Percentiles rank a stretch among this genome's conserved stretches.
Evolutionary conservation across 768 basidiomycete species (phyloP).

Genomic region (Mycena albidolilacea): DNA sequence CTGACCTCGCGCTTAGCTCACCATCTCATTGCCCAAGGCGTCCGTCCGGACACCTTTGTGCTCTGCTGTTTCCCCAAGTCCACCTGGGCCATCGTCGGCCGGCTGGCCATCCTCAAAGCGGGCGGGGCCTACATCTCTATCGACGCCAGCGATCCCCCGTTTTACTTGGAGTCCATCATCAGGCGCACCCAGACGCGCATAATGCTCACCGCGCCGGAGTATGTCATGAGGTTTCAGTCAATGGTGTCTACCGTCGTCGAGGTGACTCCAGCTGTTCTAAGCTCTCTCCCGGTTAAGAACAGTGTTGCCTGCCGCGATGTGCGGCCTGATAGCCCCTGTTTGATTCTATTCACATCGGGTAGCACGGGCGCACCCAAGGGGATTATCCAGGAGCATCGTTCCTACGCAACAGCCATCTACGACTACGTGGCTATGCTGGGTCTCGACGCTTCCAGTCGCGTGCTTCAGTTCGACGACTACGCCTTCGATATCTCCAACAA

Average conservation of each 20-base stretch:
- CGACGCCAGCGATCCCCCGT: slow-evolving; percentile 11
- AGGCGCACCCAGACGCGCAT: slow-evolving; percentile 7
- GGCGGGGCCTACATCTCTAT: slow-evolving; percentile 17
- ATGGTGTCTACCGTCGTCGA: slow-evolving; percentile 9
- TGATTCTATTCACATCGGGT: slow-evolving; percentile 15
- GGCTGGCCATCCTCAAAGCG: slow-evolving; percentile 12
- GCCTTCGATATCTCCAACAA: slow-evolving; percentile 14
- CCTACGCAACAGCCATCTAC: background rate
- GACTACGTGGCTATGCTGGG: slow-evolving; percentile 3
- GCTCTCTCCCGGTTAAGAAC: background rate
- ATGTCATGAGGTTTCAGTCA: background rate
- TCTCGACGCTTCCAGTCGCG: slow-evolving; percentile 6
- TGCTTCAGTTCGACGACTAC: slow-evolving; percentile 15
- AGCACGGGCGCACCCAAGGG: slow-evolving; percentile 19
- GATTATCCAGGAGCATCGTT: slow-evolving; percentile 12
- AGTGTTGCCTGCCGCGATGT: slow-evolving; percentile 10
- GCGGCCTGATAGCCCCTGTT: slow-evolving; percentile 3
- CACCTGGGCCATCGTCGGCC: slow-evolving; percentile 8
- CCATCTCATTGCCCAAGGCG: slow-evolving; percentile 12
- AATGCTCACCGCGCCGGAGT: slow-evolving; percentile 10
- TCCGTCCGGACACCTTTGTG: slow-evolving; percentile 12
- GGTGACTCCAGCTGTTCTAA: slow-evolving; percentile 2
- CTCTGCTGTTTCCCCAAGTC: slow-evolving; percentile 10
- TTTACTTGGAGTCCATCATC: slow-evolving; percentile 13
- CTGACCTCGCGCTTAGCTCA: slow-evolving; percentile 9